These are phyloP conservation scores for Clonostachys solani DNA, from an alignment of 2,329 filamentous ascomycete genomes.

Conservation along the genomic window DNA sequence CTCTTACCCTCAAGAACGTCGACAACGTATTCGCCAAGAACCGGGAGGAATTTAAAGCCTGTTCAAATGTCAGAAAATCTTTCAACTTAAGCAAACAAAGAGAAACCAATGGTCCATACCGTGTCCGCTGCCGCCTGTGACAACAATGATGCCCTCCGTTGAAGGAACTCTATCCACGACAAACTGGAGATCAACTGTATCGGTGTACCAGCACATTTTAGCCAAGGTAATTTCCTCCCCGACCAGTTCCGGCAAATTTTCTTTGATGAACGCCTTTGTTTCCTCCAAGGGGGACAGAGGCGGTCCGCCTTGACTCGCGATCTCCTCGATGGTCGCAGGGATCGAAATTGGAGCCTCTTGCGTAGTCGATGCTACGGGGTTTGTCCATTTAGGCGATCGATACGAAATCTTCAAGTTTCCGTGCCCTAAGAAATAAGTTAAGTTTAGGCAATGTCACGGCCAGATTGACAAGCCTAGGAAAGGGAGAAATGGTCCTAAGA, in stretches of 20 bases:
- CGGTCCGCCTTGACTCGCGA: conserved; percentile 2
- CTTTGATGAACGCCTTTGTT: conserved; percentile 24
- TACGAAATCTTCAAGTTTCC: conserved; percentile 17
- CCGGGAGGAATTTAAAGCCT: conserved; percentile 45
- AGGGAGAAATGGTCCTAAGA: too few species aligned
- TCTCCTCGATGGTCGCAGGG: not conserved
- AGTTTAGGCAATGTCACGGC: too few species aligned
- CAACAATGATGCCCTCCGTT: conserved; percentile 54
- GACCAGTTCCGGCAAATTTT: conserved; percentile 36
- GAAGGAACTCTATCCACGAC: conserved; percentile 31
- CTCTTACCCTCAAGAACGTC: conserved; percentile 3
- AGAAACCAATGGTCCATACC: conserved; percentile 27
- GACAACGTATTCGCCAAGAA: conserved; percentile 4
- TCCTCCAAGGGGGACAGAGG: conserved; percentile 10
- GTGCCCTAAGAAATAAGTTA: too few species aligned
- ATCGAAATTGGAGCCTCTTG: conserved; percentile 18
- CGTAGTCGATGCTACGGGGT: conserved; percentile 29
- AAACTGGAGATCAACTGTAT: conserved; percentile 12
- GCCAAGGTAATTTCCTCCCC: conserved; percentile 26
- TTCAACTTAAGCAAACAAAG: too few species aligned
- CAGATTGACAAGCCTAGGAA: too few species aligned
- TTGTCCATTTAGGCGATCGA: conserved; percentile 26
- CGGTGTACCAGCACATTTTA: conserved; percentile 10
- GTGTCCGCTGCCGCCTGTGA: conserved; percentile 55
- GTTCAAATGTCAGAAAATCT: too few species aligned